Base-by-base conservation (phyloP, 2,329 filamentous ascomycete genomes). In the Diaporthe sp. region DNA sequence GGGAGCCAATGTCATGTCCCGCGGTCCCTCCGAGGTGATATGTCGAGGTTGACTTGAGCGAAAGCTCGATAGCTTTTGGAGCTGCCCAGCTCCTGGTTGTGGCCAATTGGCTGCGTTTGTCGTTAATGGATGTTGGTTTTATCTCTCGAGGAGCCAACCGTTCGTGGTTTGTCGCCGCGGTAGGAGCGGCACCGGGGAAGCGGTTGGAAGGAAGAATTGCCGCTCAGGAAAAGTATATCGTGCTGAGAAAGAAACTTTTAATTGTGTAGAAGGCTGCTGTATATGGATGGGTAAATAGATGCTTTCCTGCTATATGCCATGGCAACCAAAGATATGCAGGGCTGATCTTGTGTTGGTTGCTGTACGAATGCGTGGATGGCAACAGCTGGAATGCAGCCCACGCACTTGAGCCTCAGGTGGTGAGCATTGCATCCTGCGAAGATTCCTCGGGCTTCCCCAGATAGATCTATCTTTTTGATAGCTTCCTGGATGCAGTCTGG, bases 271-370 rank as follows among this genome's bases (percentile, higher is more conserved):
- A 34, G 42, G 39, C 39, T 15, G 19, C 17, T n/a, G 19, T 49
- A 59, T 55, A 59, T 73, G 58, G 72, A 73, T 70, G 49, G 61
- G 68, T 59, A 75, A 75, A 73, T 59, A 59, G 70, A 57, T 37
- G 55, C 49, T 25, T 58, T 70, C 39, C 37, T 57, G 69, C 62
- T 37, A 70, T 71, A 67, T 75, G 69, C 74, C 75, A 77, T 75
- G 42, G 75, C 75, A 77, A 77, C 75, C 74, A 53, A 55, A 77
- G 73, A 75, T 71, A 77, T 77, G 75, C 73, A 65, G 57, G 75
- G 69, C 73, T 70, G 62, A 57, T 70, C 49, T 58, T 70, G 22
- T 39, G 55, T 42, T 53, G 51, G 69, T 77, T 75, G 73, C 73
- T 73, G 39, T 70, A 74, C 68, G 44, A 71, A 71, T 67, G 74